A percentile compares a stretch with the other conserved stretches of the same genome.
Evolutionary conservation across 2,329 filamentous ascomycete genomes (phyloP).

Genomic region (Emergomyces orientalis): DNA sequence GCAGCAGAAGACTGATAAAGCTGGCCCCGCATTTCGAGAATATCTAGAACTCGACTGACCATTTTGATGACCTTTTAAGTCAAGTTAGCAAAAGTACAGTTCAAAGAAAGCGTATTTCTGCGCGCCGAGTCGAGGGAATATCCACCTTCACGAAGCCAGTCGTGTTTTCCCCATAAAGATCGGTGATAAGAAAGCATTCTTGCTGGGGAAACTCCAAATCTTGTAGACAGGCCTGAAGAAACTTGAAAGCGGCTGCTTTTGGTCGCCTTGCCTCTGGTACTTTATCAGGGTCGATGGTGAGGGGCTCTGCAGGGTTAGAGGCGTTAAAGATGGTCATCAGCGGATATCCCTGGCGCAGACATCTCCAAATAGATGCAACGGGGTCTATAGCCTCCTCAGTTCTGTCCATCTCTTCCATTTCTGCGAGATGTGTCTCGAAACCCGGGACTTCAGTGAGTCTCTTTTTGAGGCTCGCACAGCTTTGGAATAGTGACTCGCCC

Average conservation of each 20-base stretch:
- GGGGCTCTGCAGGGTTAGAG: conserved; percentile 58
- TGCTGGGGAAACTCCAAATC: conserved; percentile 69
- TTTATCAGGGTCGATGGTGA: conserved; percentile 57
- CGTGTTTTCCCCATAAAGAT: conserved; percentile 87
- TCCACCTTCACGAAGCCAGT: conserved; percentile 88
- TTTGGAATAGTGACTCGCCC: conserved; percentile 92
- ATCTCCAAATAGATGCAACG: conserved; percentile 83
- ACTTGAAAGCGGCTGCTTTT: conserved; percentile 85
- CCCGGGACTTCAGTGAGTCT: conserved; percentile 73
- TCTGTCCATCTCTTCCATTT: conserved; percentile 61
- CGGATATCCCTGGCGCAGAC: conserved; percentile 73
- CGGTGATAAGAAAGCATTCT: conserved; percentile 84
- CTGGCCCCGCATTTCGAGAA: conserved; percentile 67
- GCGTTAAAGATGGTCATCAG: conserved; percentile 84
- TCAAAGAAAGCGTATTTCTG: not conserved
- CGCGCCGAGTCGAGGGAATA: not conserved
- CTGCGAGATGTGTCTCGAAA: conserved; percentile 64
- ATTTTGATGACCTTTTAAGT: conserved; percentile 65
- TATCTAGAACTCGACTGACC: conserved; percentile 83
- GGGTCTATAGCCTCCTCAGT: conserved; percentile 60
- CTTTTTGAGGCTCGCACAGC: conserved; percentile 76
- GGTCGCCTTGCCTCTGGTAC: conserved; percentile 63
- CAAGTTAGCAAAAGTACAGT: not conserved
- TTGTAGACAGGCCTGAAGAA: conserved; percentile 78
- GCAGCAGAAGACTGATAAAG: conserved; percentile 54